Evolutionary conservation across 2,329 filamentous ascomycete species (phyloP), one percentile per base, ranked within the genome.

Genomic region (Colletotrichum cuscutae): DNA sequence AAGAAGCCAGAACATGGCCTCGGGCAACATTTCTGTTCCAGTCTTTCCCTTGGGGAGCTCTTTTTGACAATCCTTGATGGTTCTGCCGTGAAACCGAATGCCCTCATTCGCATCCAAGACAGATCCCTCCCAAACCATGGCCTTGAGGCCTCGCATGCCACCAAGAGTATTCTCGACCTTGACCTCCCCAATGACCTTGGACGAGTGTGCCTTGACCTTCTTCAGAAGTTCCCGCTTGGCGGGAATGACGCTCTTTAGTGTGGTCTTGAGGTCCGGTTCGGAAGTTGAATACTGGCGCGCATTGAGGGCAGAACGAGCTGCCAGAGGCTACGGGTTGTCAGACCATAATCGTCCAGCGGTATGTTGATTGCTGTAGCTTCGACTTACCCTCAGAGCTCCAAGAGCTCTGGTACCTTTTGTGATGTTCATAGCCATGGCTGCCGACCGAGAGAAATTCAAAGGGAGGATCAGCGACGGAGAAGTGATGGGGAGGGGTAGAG

Each of bases 1-100:
- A 63, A 99, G 91, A 54, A 98, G 91, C 97, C 97, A 99, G 89
- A 99, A 99, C 97, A 99, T 99, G 83, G 96, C 92, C 85, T 99
- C 97, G 60, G 97, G 97, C 13, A 98, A 90, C 97, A 98, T 99
- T 86, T 98, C 96, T 6, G 95, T 97, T 79, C 96, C 95, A 3
- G 93, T 91, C 72, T 90, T 95, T 77, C 96, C 97, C 88, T 98
- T 98, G 81, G 97, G 95, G 19, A 98, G 91, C 83, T 95, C 93
- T 77, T 92, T 90, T 82, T 98, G 97, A 87, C 97, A 99, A 81
- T 99, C 96, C 86, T 97, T 97, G 88, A 99, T 99, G 76, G 95
- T 98, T 80, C 93, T 93, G 81, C 97, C 97, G 83, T 98, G 97
- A 89, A 99, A 99, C 76, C 96, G 94, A 81, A 99, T 99, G 73